Evolutionary conservation across 2,329 filamentous ascomycete genomes (phyloP).

Genomic region (Xylaria multiplex): DNA sequence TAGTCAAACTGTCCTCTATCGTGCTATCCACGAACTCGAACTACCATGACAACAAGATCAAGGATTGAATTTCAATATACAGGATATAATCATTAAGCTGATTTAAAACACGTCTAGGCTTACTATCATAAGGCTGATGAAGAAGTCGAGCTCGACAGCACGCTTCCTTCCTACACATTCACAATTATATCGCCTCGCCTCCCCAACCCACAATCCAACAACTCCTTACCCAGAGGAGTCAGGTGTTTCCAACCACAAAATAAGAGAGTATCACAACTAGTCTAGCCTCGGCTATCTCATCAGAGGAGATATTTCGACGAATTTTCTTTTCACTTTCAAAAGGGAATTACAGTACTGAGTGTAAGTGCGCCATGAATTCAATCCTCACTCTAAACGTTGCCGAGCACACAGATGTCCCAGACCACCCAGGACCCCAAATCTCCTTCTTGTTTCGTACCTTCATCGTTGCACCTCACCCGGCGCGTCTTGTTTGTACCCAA

Average conservation of each 20-base stretch:
- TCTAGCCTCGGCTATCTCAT: not conserved
- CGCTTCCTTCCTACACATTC: not conserved
- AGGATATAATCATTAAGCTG: not conserved
- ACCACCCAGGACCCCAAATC: not conserved
- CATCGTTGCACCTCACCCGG: no score
- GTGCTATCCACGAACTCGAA: not conserved
- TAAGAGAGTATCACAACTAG: not conserved
- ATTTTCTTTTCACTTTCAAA: not conserved
- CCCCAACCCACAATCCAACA: not conserved
- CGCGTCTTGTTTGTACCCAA: not conserved
- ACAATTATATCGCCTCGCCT: not conserved
- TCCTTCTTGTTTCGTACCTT: no score
- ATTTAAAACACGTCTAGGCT: not conserved
- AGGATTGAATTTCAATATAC: not conserved
- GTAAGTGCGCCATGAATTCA: constrained; percentile 1
- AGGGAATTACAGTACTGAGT: not conserved
- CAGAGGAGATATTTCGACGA: not conserved
- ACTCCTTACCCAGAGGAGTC: not conserved
- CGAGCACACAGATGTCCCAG: not conserved
- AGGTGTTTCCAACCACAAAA: not conserved
- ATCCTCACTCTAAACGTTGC: not conserved
- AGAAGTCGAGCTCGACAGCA: not conserved
- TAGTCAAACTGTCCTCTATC: not conserved
- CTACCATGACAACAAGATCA: not conserved
- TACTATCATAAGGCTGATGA: not conserved